phyloP scores from a whole-genome alignment of 140 eudicot species.

The Erigeron philadelphicus region DNA sequence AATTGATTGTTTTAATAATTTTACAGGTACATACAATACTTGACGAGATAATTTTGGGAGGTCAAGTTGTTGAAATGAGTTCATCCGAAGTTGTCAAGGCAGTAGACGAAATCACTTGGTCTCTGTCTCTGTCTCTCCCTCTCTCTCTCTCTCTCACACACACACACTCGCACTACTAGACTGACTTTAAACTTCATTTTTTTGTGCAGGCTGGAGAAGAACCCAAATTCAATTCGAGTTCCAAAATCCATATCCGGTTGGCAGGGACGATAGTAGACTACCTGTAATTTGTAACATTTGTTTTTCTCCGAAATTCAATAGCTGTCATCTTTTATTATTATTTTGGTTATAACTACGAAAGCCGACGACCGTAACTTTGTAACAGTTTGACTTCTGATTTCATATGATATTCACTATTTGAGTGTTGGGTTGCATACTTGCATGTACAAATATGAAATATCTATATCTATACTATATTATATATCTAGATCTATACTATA shows the following conservation, averaged over 20 bases:
- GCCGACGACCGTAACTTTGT: neutral
- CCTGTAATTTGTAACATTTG: constrained; percentile 2
- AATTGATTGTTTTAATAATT: constrained; percentile 2
- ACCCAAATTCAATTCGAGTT: constrained; percentile 39
- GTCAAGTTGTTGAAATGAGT: constrained; percentile 61
- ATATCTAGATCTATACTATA: too few relatives aligned
- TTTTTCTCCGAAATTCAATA: neutral
- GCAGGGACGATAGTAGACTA: constrained; percentile 38
- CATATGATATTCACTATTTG: too few relatives aligned
- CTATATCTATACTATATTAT: too few relatives aligned
- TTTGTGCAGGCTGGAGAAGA: constrained; percentile 51
- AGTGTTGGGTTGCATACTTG: neutral
- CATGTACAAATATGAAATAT: neutral
- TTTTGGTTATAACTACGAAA: neutral
- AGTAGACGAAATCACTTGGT: constrained; percentile 52
- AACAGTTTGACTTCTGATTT: neutral
- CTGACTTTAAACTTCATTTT: constrained; percentile 13
- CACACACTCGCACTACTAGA: neutral
- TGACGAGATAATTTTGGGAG: constrained; percentile 63
- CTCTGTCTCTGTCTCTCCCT: constrained; percentile 20
- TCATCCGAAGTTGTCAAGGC: constrained; percentile 55
- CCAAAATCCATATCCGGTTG: constrained; percentile 55
- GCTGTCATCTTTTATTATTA: neutral
- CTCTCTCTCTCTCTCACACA: constrained; percentile 5
- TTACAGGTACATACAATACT: constrained; percentile 65